phyloP scores from a whole-genome alignment of 1,139 yeast genomes.

The Pichia sp. region DNA sequence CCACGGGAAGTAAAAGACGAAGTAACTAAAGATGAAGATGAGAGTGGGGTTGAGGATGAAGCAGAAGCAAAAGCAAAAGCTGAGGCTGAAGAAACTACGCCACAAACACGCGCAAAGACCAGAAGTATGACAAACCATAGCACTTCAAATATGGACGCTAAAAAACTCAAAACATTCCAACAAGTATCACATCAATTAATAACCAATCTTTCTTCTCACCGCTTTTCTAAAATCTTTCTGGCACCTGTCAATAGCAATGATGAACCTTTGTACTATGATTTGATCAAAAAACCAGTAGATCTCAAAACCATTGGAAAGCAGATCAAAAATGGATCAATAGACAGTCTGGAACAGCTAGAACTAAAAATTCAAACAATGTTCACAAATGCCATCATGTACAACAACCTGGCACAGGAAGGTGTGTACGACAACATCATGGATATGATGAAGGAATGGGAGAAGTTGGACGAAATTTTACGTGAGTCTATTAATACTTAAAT shows the following conservation, averaged over 20 bases:
- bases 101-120: constrained; percentile 6
- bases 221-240: constrained; percentile 67
- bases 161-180: constrained; percentile 38
- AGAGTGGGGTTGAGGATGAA: too few relatives aligned
- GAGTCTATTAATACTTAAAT: constrained; percentile 12
- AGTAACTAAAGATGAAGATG: too few relatives aligned
- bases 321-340: constrained; percentile 52
- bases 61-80: not conserved
- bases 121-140: constrained; percentile 3
- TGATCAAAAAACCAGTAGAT: constrained; percentile 60
- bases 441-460: constrained; percentile 54
- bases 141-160: too few relatives aligned
- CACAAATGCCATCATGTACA: constrained; percentile 79
- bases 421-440: constrained; percentile 55
- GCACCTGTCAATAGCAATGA: constrained; percentile 60
- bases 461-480: constrained; percentile 40
- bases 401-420: constrained; percentile 51
- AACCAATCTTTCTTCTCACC: constrained; percentile 58
- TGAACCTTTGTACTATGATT: constrained; percentile 60
- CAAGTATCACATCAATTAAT: constrained; percentile 50
- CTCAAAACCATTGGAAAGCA: constrained; percentile 51
- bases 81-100: not conserved
- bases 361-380: constrained; percentile 69
- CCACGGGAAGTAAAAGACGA: too few relatives aligned
- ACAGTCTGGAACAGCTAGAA: constrained; percentile 44